phyloP scores from a whole-genome alignment of 441 rosid genomes.

The Kokia cookei region DNA sequence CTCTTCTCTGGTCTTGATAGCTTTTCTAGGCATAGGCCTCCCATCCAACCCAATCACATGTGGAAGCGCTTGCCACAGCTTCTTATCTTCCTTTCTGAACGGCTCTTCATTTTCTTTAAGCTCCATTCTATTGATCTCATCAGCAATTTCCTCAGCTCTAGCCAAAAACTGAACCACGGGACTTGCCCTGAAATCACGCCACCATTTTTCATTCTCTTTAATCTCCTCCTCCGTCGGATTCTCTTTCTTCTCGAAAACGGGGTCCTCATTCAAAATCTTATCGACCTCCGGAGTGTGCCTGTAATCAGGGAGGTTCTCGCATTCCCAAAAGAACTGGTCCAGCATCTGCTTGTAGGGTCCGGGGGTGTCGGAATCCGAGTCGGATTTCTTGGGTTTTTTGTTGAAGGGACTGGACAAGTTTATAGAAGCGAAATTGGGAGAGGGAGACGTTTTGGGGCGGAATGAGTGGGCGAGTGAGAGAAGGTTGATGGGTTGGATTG shows the following conservation, averaged over 20 bases:
- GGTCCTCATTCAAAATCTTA: conserved; percentile 51
- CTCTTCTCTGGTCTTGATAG: conserved; percentile 59
- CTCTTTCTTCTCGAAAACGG: conserved; percentile 53
- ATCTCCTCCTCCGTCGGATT: conserved; percentile 61
- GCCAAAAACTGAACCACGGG: conserved; percentile 63
- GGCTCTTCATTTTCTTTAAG: conserved; percentile 51
- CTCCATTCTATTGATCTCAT: conserved; percentile 56
- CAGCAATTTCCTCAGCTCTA: conserved; percentile 59
- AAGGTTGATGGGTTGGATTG: conserved; percentile 48
- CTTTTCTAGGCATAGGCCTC: conserved; percentile 84
- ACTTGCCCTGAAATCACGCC: conserved; percentile 47
- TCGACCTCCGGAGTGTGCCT: conserved; percentile 76
- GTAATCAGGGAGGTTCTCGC: conserved; percentile 66
- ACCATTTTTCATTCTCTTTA: conserved; percentile 63
- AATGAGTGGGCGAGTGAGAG: conserved; percentile 30
- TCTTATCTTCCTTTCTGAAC: conserved; percentile 60
- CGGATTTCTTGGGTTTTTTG: conserved; percentile 21
- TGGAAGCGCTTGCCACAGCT: conserved; percentile 68
- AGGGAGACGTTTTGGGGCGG: conserved; percentile 13
- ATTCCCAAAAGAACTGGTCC: conserved; percentile 72
- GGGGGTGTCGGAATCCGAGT: conserved; percentile 27
- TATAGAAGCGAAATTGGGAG: conserved; percentile 55
- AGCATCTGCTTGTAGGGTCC: conserved; percentile 37
- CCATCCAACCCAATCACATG: conserved; percentile 74
- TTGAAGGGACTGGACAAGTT: conserved; percentile 25